These are phyloP conservation scores for Dryadomyces quercivorus DNA, from an alignment of 2,329 filamentous ascomycete genomes.

Conservation along the genomic window DNA sequence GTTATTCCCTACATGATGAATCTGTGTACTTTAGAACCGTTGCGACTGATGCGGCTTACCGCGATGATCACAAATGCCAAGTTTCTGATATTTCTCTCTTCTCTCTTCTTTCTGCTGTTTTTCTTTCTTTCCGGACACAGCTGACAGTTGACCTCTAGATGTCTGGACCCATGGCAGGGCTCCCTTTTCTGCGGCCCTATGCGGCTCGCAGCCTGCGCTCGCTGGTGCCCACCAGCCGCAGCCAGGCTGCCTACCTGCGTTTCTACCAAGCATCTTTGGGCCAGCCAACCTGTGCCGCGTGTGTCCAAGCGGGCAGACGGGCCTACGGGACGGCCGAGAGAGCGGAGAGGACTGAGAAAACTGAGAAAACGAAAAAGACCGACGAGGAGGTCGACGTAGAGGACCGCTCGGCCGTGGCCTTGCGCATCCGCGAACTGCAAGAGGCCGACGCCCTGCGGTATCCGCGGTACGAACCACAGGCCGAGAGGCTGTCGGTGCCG, in stretches of 20 bases:
- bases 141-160: not conserved
- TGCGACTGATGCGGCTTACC: conserved; percentile 40
- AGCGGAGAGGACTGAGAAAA: too few species aligned
- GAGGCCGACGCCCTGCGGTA: conserved; percentile 38
- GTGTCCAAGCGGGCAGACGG: not conserved
- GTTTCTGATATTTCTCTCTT: not conserved
- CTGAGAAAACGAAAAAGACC: too few species aligned
- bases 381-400: not conserved
- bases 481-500: conserved; percentile 4
- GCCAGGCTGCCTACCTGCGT: conserved; percentile 30
- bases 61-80: conserved; percentile 42
- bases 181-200: conserved; percentile 41
- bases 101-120: not conserved
- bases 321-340: not conserved
- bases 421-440: conserved; percentile 39
- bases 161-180: too few species aligned
- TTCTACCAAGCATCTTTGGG: conserved; percentile 28
- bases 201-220: conserved; percentile 26
- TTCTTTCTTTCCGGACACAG: not conserved
- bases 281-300: not conserved
- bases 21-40: conserved; percentile 41
- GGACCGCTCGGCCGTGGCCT: conserved; percentile 12
- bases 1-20: conserved; percentile 36
- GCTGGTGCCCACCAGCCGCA: conserved; percentile 11
- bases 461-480: conserved; percentile 27